A percentile compares a stretch with the other conserved stretches of the same genome.
phyloP scores from a whole-genome alignment of 2,329 filamentous ascomycete genomes.

The Apiospora pterosperma region DNA sequence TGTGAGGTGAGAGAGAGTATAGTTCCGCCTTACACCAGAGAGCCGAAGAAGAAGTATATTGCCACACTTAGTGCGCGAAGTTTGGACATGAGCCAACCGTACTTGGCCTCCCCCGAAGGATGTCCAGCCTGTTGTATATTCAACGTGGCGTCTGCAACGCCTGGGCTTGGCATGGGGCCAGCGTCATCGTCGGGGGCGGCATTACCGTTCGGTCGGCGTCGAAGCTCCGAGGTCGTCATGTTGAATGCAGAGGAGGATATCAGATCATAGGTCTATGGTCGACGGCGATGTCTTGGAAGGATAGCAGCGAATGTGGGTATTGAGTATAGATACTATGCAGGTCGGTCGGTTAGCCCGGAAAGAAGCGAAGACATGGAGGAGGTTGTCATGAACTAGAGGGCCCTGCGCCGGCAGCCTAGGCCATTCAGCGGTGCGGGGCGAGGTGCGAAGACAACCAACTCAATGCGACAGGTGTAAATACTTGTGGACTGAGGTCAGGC shows the following conservation, averaged over 20 bases:
- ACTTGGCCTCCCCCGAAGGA: constrained; percentile 52
- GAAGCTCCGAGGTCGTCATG: constrained; percentile 32
- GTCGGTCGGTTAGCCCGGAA: constrained; percentile 1
- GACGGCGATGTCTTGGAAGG: background rate
- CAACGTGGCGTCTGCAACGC: constrained; percentile 17
- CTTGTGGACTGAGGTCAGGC: background rate
- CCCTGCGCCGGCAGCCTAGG: background rate
- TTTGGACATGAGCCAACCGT: constrained; percentile 47
- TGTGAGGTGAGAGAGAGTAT: background rate
- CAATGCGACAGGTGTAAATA: background rate
- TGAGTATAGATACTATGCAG: background rate
- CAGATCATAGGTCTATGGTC: background rate
- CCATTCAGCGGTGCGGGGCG: background rate
- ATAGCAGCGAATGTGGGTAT: background rate
- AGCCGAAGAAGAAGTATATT: constrained; percentile 50
- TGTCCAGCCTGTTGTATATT: constrained; percentile 30
- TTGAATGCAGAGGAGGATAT: background rate
- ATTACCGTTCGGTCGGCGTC: constrained; percentile 23
- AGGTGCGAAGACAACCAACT: background rate
- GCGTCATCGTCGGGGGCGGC: constrained; percentile 13
- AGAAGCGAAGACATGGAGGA: constrained; percentile 1
- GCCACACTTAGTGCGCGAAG: constrained; percentile 49
- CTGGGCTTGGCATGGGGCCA: constrained; percentile 24
- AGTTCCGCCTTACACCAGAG: constrained; percentile 40
- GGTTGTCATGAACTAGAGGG: constrained; percentile 1